Conservation (phyloP, 2,329 filamentous ascomycete species). For the Metarhizium album region DNA sequence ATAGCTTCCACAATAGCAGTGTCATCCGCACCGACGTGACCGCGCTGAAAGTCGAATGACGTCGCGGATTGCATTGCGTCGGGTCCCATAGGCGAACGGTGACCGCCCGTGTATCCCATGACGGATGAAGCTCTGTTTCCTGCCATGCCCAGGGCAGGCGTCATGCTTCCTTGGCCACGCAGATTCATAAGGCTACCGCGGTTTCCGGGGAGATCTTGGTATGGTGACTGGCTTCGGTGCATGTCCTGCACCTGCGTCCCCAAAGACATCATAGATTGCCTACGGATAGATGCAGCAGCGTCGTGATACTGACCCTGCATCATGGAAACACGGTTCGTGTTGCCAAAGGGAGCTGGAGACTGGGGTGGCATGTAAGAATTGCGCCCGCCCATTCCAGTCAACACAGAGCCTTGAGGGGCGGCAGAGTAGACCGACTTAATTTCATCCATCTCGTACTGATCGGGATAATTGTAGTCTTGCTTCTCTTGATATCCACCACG, state of each 20-base stretch:
- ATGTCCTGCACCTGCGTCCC: slow-evolving; percentile 34
- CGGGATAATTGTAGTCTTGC: slow-evolving; percentile 52
- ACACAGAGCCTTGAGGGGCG: slow-evolving; percentile 74
- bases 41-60: slow-evolving; percentile 52
- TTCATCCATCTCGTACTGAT: slow-evolving; percentile 93
- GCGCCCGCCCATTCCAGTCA: slow-evolving; percentile 69
- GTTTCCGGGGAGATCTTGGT: slow-evolving; percentile 41
- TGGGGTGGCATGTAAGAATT: slow-evolving; percentile 73
- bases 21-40: slow-evolving; percentile 61
- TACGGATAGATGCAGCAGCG: slow-evolving; percentile 40
- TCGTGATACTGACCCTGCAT: slow-evolving; percentile 38
- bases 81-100: slow-evolving; percentile 33
- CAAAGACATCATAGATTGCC: slow-evolving; percentile 65
- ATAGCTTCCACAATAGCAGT: slow-evolving; percentile 74
- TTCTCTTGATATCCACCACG: slow-evolving; percentile 64
- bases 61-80: slow-evolving; percentile 37
- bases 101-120: slow-evolving; percentile 37
- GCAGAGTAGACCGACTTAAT: slow-evolving; percentile 96
- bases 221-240: slow-evolving; percentile 43
- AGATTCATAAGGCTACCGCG: slow-evolving; percentile 54
- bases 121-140: slow-evolving; percentile 31
- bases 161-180: slow-evolving; percentile 36
- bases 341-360: slow-evolving; percentile 63
- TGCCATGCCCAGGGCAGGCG: slow-evolving; percentile 28
- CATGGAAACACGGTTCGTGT: slow-evolving; percentile 33